Evolutionary conservation across 2,329 filamentous ascomycete species (phyloP).

Genomic region (Trichoderma aggressivum): DNA sequence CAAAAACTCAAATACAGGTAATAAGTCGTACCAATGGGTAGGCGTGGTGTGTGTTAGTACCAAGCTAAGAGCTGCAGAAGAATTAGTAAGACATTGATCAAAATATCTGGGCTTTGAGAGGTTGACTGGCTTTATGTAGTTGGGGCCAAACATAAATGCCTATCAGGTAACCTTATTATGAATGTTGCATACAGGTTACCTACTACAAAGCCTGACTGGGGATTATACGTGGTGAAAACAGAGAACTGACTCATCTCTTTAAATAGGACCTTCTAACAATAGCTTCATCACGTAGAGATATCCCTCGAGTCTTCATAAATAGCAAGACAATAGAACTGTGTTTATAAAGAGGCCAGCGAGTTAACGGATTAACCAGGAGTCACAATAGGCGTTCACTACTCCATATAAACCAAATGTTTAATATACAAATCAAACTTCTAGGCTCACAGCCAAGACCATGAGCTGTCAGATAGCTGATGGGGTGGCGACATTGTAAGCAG

Average conservation of each 20-base stretch:
- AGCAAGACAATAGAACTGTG: not conserved
- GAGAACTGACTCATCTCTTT: not conserved
- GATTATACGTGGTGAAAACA: not conserved
- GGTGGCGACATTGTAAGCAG: not conserved
- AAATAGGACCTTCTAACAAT: not conserved
- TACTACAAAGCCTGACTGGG: not conserved
- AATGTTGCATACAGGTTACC: not conserved
- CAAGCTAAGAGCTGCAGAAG: not conserved
- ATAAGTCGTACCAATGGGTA: not conserved
- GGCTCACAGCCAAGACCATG: not conserved
- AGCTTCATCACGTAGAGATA: not conserved
- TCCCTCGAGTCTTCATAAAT: not conserved
- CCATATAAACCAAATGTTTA: not conserved
- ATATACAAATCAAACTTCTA: not conserved
- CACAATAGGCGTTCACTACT: not conserved
- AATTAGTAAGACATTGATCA: not conserved
- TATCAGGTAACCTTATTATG: not conserved
- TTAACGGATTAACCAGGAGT: not conserved
- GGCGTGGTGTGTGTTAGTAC: not conserved
- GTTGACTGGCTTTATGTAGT: not conserved
- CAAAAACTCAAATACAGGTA: not conserved
- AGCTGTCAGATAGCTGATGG: not conserved
- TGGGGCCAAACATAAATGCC: not conserved
- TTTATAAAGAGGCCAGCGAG: not conserved
- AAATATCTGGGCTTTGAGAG: not conserved